Conservation (phyloP, 148 eudicot genomes). For the Suaeda aralocaspica region DNA sequence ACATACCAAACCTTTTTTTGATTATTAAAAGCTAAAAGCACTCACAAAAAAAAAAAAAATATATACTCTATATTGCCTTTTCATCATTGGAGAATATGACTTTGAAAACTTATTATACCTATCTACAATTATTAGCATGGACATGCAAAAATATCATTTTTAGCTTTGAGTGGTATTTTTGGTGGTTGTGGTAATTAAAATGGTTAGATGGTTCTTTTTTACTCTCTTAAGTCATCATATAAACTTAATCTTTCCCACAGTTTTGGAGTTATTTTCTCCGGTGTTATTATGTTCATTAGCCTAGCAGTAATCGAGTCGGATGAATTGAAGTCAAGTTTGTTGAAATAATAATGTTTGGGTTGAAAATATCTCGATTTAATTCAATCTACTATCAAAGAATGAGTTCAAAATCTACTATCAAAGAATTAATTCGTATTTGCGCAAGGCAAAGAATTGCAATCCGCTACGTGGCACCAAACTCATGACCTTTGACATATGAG, state of each 20-base stretch:
- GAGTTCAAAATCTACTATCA: too few relatives aligned
- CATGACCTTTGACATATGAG: too few relatives aligned
- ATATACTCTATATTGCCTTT: background rate
- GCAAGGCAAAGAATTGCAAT: too few relatives aligned
- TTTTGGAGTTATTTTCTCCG: slow-evolving; percentile 7
- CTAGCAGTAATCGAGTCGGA: background rate
- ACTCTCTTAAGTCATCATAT: background rate
- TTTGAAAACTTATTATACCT: background rate
- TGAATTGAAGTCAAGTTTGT: too few relatives aligned
- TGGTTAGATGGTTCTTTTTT: background rate
- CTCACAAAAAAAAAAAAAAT: too few relatives aligned
- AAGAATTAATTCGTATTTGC: too few relatives aligned
- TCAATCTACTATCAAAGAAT: too few relatives aligned
- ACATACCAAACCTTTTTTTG: slow-evolving; percentile 8
- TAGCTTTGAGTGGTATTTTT: background rate
- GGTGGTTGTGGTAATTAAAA: background rate
- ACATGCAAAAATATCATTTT: too few relatives aligned
- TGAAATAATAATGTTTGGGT: too few relatives aligned
- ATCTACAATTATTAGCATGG: background rate
- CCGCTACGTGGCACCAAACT: too few relatives aligned
- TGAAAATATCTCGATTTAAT: too few relatives aligned
- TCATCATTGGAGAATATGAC: slow-evolving; percentile 20
- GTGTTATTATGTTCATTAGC: background rate
- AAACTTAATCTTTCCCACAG: background rate
- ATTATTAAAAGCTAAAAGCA: slow-evolving; percentile 22